These are phyloP conservation scores for Bipolaris cookei DNA, from an alignment of 2,329 filamentous ascomycete species.

Conservation along the genomic window DNA sequence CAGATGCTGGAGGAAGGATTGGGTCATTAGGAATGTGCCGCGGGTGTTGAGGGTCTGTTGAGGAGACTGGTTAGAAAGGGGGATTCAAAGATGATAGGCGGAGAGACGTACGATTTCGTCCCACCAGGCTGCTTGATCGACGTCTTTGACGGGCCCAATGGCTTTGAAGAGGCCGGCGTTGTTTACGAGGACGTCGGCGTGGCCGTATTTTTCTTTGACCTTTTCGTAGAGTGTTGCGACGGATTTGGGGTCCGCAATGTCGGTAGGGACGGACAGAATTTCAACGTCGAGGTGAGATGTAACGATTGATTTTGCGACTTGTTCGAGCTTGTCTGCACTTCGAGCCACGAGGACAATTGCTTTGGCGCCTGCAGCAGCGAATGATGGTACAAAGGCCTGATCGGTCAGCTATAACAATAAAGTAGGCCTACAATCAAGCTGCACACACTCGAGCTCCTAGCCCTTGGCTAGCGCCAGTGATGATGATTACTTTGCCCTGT, in stretches of 20 bases:
- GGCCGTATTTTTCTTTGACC: constrained; percentile 28
- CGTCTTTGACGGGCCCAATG: constrained; percentile 22
- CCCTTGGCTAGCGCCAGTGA: constrained; percentile 54
- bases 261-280: constrained; percentile 38
- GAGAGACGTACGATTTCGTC: constrained; percentile 23
- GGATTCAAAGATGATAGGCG: neutral
- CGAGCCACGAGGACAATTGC: constrained; percentile 47
- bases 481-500: constrained; percentile 48
- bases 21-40: constrained; percentile 44
- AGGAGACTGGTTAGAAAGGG: neutral
- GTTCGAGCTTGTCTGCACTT: constrained; percentile 33
- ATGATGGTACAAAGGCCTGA: constrained; percentile 44
- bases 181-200: constrained; percentile 28
- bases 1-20: constrained; percentile 39
- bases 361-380: constrained; percentile 46
- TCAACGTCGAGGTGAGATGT: constrained; percentile 39
- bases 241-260: constrained; percentile 36
- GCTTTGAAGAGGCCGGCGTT: constrained; percentile 26
- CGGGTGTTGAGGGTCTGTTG: constrained; percentile 44
- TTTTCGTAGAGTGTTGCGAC: constrained; percentile 31
- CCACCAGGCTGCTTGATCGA: constrained; percentile 31
- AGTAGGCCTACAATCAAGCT: neutral
- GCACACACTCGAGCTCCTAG: constrained; percentile 40
- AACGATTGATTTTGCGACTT: constrained; percentile 32
- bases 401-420: neutral